Percentiles rank a stretch among this genome's conserved stretches.
phyloP scores from a whole-genome alignment of 2,329 filamentous ascomycete genomes.

The Hypoxylon sp. region DNA sequence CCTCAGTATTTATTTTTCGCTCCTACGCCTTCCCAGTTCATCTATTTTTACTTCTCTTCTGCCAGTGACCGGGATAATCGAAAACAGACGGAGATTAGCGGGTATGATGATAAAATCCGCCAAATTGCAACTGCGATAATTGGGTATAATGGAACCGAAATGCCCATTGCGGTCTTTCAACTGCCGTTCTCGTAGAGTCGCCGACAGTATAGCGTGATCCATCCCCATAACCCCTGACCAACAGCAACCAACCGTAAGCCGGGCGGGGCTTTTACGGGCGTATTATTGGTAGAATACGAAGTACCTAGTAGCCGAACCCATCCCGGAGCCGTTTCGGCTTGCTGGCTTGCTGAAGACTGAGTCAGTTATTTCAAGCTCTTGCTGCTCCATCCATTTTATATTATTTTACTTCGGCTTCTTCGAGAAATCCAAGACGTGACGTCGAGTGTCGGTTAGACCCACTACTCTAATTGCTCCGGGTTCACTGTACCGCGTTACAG shows the following conservation, averaged over 20 bases:
- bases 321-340: neutral
- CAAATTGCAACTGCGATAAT: constrained; percentile 17
- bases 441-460: neutral
- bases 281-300: neutral
- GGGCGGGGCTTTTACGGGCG: neutral
- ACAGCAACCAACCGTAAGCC: constrained; percentile 1
- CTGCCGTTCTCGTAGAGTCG: constrained; percentile 5
- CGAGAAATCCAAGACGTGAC: neutral
- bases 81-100: constrained; percentile 35
- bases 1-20: constrained; percentile 13
- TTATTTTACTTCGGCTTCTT: neutral
- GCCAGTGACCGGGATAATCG: constrained; percentile 14
- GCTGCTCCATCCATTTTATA: neutral
- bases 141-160: constrained; percentile 3
- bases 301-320: neutral
- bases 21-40: neutral
- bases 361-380: neutral
- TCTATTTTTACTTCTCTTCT: constrained; percentile 3
- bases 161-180: neutral
- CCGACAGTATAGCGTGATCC: constrained; percentile 1
- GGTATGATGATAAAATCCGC: constrained; percentile 31
- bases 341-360: neutral
- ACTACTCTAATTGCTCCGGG: neutral
- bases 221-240: constrained; percentile 8
- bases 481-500: neutral